Percentiles rank a stretch among this genome's conserved stretches.
Evolutionary conservation across 2,329 filamentous ascomycete genomes (phyloP).

Genomic region (Beauveria brongniartii): DNA sequence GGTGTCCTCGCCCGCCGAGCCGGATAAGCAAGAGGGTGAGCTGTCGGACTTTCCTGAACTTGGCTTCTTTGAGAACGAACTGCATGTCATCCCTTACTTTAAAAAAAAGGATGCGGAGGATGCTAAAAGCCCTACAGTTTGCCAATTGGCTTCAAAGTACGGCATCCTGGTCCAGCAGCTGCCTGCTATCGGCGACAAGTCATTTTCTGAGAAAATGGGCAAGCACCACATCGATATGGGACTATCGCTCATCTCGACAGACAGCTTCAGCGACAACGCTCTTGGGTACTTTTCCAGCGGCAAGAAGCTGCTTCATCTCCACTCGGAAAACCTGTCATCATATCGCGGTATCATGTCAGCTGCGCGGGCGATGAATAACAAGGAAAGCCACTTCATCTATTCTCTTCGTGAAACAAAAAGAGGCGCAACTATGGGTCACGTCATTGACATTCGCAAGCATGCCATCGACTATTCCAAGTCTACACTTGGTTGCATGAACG

Average conservation of each 20-base stretch:
- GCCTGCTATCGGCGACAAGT: neutral
- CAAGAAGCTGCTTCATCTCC: neutral
- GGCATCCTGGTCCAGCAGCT: slow-evolving; percentile 9
- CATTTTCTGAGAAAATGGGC: neutral
- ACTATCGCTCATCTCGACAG: neutral
- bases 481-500: neutral
- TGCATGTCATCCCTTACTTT: slow-evolving; percentile 9
- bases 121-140: neutral
- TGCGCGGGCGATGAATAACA: neutral
- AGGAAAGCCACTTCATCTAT: slow-evolving; percentile 7
- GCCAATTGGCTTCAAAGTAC: slow-evolving; percentile 5
- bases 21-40: neutral
- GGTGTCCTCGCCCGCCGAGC: neutral
- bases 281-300: neutral
- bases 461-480: slow-evolving; percentile 2
- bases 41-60: neutral
- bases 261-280: neutral
- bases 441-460: slow-evolving; percentile 7
- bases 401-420: neutral
- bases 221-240: slow-evolving; percentile 8
- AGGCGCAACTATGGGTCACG: neutral
- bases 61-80: slow-evolving; percentile 5
- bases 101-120: neutral
- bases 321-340: neutral
- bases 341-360: neutral